Base-by-base conservation (phyloP, 495 filamentous ascomycete genomes). In the Immersiella caudata region DNA sequence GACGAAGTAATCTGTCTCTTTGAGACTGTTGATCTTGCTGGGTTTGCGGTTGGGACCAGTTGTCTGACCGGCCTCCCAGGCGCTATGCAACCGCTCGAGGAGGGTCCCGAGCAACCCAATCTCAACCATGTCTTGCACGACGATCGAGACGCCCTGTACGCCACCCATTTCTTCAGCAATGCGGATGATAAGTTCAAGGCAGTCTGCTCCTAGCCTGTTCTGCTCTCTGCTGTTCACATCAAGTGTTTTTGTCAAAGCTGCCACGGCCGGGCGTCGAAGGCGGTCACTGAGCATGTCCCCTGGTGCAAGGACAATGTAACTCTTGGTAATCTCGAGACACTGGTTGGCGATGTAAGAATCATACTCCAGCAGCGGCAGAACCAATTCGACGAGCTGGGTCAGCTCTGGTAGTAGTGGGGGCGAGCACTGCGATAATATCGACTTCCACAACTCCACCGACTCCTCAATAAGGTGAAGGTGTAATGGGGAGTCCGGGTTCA, bases 391-490 rank as follows among this genome's bases (percentile, higher is more conserved):
- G 11, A 97, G 86, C 26, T 85, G 80, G 5, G 93, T 76, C 18
- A 97, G 81, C 4, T 89, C 89, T 0, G 83, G 79, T 2, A 88
- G 84, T 14, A 91, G 81, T 0, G 91, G 89, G 5, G 85, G 76
- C 5, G 85, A 83, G 21, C 89, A 92, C 69, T 95, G 89, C 58
- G 81, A 79, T 25, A 97, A 75, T n/a, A 97, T 85, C 1, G 89
- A 83, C 20, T 85, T 82, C 93, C 93, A 97, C 24, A 99, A 85
- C 33, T 97, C 93, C 14, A 99, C 81, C 0, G 93, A 91, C 71
- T 99, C 95, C 66, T 98, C 95, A 12, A 96, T 84, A 8, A 98
- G 88, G 72, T 96, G 95, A 7, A 96, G 75, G 68, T 91, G 87
- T 29, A 89, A 87, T 33, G 93, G 87, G 6, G 92, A 94, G n/a